Base-by-base conservation (phyloP, 1,284 basidiomycete species). In the Rhodotorula glutinis region DNA sequence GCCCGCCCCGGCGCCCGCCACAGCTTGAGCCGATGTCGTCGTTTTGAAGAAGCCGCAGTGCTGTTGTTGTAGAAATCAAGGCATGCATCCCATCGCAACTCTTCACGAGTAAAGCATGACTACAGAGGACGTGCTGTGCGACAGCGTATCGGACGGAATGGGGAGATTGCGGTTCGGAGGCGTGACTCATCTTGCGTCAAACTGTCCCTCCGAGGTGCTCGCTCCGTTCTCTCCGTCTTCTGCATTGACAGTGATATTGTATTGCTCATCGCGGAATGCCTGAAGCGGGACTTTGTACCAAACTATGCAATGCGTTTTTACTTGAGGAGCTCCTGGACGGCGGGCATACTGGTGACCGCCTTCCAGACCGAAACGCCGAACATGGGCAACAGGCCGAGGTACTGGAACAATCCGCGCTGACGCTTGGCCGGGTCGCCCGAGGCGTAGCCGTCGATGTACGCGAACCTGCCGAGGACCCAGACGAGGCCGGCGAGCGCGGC, bases 361-460 rank as follows among this genome's bases (percentile, higher is more conserved):
- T 68, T 68, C 62, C 58, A 68, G 19, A 23, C 38, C 29, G 62
- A 64, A 56, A 55, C 62, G 46, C 53, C 17, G 46, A 68, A 57
- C 30, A 68, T 40, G 44, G 66, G 66, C 21, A 68, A 27, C 29
- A 43, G 19, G 10, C 62, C 62, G 47, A 65, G 49, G 63, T 69
- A 68, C n/a, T 49, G 33, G 56, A 63, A 70, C 46, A 30, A 49
- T 23, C 62, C 69, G 30, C 33, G 41, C 40, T 30, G 21, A 27
- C 69, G 63, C 29, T 55, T 59, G 46, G 54, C 30, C 16, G 66
- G 66, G 30, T 66, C 43, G 13, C 66, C 70, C 11, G 70, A 29
- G 4, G 44, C n/a, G 70, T 72, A 72, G 3, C 70, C 67, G 9
- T 51, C 14, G 14, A 68, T 65, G 62, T 66, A 72, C 1, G 54